Evolutionary conservation across 2,329 filamentous ascomycete genomes (phyloP), one percentile per base, ranked within the genome.

Genomic region (Trichoderma citrinoviride): DNA sequence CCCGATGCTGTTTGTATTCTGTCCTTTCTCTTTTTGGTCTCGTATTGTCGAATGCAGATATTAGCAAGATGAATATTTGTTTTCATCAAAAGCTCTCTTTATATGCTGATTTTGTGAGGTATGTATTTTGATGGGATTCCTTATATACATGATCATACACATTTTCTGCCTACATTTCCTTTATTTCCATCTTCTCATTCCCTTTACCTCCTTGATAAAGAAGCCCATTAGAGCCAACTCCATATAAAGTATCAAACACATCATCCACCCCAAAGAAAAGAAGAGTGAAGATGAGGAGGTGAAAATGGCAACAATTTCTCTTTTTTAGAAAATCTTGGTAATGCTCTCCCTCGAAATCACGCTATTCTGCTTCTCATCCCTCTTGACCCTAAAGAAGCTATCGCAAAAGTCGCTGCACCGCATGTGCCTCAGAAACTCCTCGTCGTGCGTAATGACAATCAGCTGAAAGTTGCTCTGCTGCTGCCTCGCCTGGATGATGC

Each of bases 361-460:
- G 68, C 91, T 96, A 76, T 96, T 94, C 79, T 97, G 93, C 71
- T 85, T 87, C 71, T 90, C 87, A 73, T 97, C 90, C 58, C 95
- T 84, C 67, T 85, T 90, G 12, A 99, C 91, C 5, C 93, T 87
- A 78, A 91, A 98, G 76, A 97, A 99, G 69, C 89, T 87, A 77
- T 98, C 95, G 68, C 90, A 91, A 74, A 96, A 98, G 70, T 99
- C 94, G 25, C 88, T 89, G 76, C 93, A 97, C 70, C 93, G 89
- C 95, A 99, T 99, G 73, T 93, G 87, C 62, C 90, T 85, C 73
- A 99, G 75, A 73, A 99, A 99, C 73, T 97, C 92, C 79, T 98
- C 96, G 78, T 99, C 95, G 82, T 99, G 95, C 5, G 95, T 99
- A 76, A 99, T 99, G 73, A 99, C 92, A 73, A 99, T 95, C 64